Evolutionary conservation across 2,329 filamentous ascomycete genomes (phyloP).

Genomic region (Ophiostoma tasmaniense): DNA sequence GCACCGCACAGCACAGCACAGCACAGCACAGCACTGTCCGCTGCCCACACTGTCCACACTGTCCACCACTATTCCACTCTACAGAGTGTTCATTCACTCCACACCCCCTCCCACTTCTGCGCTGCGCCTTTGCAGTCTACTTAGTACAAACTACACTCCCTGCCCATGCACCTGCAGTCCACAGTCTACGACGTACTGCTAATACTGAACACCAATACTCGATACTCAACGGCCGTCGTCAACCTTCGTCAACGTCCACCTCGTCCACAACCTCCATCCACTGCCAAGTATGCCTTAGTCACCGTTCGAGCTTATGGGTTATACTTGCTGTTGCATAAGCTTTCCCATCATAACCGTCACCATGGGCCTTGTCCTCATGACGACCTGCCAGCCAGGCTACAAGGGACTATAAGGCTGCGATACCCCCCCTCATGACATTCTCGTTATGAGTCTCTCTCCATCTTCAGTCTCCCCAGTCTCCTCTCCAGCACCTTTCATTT

Average conservation of each 20-base stretch:
- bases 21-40: too few species aligned
- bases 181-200: background rate
- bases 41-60: slow-evolving; percentile 2
- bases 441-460: slow-evolving; percentile 23
- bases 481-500: slow-evolving; percentile 23
- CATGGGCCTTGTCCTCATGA: slow-evolving; percentile 24
- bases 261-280: background rate
- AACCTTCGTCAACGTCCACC: background rate
- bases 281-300: slow-evolving; percentile 19
- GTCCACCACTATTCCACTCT: background rate
- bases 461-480: slow-evolving; percentile 21
- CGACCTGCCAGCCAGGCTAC: slow-evolving; percentile 30
- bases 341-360: slow-evolving; percentile 10
- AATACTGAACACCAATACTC: background rate
- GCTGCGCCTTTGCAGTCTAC: slow-evolving; percentile 2
- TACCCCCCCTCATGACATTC: slow-evolving; percentile 31
- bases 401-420: slow-evolving; percentile 46
- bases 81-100: background rate
- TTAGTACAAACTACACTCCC: slow-evolving; percentile 19
- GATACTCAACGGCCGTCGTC: background rate
- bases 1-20: too few species aligned
- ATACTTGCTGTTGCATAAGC: slow-evolving; percentile 19
- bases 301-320: slow-evolving; percentile 16
- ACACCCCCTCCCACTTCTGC: slow-evolving; percentile 3
- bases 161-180: slow-evolving; percentile 12